Evolutionary conservation across 2,329 filamentous ascomycete species (phyloP).

Genomic region (Hyphodiscus sp.): DNA sequence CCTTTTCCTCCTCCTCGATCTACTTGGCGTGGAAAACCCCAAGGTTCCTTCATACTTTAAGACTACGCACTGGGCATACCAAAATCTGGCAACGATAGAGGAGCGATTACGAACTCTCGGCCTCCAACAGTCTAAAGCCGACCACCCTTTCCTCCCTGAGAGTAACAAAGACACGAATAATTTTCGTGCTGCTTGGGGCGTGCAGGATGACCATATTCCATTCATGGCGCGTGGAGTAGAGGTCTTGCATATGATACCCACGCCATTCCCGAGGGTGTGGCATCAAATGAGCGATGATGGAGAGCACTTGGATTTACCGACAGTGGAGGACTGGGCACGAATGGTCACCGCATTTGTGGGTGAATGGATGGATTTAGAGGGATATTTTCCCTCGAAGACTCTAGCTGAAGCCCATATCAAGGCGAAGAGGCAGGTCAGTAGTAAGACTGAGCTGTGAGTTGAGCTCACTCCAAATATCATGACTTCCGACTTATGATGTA

Average conservation of each 20-base stretch:
- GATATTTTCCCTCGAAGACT: constrained; percentile 21
- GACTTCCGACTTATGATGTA: neutral
- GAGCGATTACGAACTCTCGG: constrained; percentile 61
- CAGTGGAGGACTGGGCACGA: constrained; percentile 80
- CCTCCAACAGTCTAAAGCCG: constrained; percentile 55
- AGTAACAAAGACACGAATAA: constrained; percentile 42
- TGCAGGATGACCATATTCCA: constrained; percentile 86
- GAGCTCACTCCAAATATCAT: constrained; percentile 6
- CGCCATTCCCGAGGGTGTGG: constrained; percentile 78
- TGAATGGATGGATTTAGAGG: constrained; percentile 80
- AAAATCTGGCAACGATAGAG: constrained; percentile 68
- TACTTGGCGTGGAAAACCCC: constrained; percentile 67
- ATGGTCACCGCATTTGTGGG: constrained; percentile 78
- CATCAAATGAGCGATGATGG: constrained; percentile 80
- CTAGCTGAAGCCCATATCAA: constrained; percentile 5
- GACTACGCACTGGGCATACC: constrained; percentile 91
- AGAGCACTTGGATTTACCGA: constrained; percentile 72
- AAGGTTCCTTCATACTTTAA: constrained; percentile 79
- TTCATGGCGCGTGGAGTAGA: constrained; percentile 85
- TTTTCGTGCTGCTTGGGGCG: constrained; percentile 44
- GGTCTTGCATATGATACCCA: constrained; percentile 82
- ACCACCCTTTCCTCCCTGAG: constrained; percentile 61
- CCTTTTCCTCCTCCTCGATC: constrained; percentile 85
- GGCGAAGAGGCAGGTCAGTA: constrained; percentile 12
- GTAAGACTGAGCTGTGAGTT: constrained; percentile 30